Evolutionary conservation across 2,329 filamentous ascomycete genomes (phyloP), one percentile per base, ranked within the genome.

Genomic region (Cucurbitaria berberidis): DNA sequence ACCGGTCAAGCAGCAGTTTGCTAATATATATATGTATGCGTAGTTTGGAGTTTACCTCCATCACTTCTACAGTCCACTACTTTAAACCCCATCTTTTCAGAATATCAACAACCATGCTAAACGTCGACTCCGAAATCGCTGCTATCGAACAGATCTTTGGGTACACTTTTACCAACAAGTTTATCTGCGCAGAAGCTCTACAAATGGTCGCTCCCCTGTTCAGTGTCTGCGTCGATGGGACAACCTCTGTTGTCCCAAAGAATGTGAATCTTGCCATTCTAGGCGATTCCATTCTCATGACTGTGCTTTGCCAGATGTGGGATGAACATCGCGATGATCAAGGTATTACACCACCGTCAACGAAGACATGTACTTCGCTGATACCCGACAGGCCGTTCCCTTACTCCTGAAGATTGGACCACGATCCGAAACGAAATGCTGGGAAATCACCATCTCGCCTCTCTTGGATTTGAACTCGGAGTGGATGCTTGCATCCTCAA

Each of bases 241-340:
- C 5, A 5, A 27, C 19, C 2, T 13, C 18, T 10, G 1, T 9
- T 5, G n/a, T 59, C 2, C 5, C 45, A 2, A 57, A 51, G 5
- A 66, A 59, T 29, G 59, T 56, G 7, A 38, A 50, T 26, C 46
- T 66, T 1, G 50, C 54, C 3, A 18, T 63, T 1, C 19, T 63
- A 1, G 60, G 63, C 5, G 49, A 64, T 26, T 29, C 40, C 8
- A 39, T 51, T 5, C 49, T 60, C 2, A 40, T 48, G 10, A 45
- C 22, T 10, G 36, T 53, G 1, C 53, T 64, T 0, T 59, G 54
- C 22, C 29, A 38, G 13, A 48, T 19, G 9, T 66, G 62, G 62
- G 64, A 38, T 15, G 7, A 38, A 13, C 21, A n/a, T 39, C 58
- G 52, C 7, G 19, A 44, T 18, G 13, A 34, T 1, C 18, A 7